A percentile compares a stretch with the other conserved stretches of the same genome.
Evolutionary conservation across 208 protist genomes (phyloP).

Genomic region (Trypanosoma caninum): DNA sequence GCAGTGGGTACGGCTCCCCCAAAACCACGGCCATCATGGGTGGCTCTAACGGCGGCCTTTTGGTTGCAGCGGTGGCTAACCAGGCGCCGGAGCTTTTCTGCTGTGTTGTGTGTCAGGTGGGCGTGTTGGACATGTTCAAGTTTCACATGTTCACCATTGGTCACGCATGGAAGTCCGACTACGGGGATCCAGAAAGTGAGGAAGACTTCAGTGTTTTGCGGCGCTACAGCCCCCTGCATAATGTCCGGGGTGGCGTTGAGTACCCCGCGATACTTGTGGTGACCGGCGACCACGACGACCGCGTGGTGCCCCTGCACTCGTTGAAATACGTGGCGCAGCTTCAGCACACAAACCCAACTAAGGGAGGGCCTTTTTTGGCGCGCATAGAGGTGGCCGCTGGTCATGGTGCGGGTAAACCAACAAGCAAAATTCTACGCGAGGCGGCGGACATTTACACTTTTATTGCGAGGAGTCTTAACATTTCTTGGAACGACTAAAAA

Average conservation of each 20-base stretch:
- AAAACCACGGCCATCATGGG: slow-evolving; percentile 90
- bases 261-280: slow-evolving; percentile 92
- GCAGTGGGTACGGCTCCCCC: slow-evolving; percentile 67
- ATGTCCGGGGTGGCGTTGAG: slow-evolving; percentile 58
- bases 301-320: slow-evolving; percentile 95
- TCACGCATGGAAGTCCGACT: slow-evolving; percentile 91
- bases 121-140: slow-evolving; percentile 94
- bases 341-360: slow-evolving; percentile 81
- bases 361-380: slow-evolving; percentile 76
- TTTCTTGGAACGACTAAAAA: slow-evolving; percentile 53
- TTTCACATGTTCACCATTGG: slow-evolving; percentile 97
- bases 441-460: slow-evolving; percentile 90
- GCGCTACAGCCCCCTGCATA: slow-evolving; percentile 95
- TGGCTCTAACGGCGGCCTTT: slow-evolving; percentile 94
- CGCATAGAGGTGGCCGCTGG: slow-evolving; percentile 83
- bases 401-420: slow-evolving; percentile 93
- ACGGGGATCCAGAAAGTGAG: slow-evolving; percentile 88
- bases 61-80: slow-evolving; percentile 88
- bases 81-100: slow-evolving; percentile 86
- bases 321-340: slow-evolving; percentile 93
- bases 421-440: slow-evolving; percentile 86
- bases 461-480: slow-evolving; percentile 82
- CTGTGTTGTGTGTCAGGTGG: slow-evolving; percentile 86
- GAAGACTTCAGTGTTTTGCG: slow-evolving; percentile 92
- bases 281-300: slow-evolving; percentile 95